A percentile compares a stretch with the other conserved stretches of the same genome.
phyloP scores from a whole-genome alignment of 192 early-diverging fungal species.

The Coemansia sp. region DNA sequence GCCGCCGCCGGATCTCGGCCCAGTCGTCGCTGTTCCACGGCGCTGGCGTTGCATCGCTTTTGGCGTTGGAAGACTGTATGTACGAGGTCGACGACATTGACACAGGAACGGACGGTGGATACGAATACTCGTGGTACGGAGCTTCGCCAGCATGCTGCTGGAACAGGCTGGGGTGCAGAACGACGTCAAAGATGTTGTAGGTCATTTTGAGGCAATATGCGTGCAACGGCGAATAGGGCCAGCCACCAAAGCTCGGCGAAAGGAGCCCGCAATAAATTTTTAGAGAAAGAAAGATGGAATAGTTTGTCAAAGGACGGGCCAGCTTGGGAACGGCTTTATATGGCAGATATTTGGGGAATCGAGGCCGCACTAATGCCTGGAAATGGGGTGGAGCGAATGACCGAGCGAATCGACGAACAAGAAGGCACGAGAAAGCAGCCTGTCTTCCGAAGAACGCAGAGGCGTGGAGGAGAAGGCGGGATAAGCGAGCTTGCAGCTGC shows the following conservation, averaged over 20 bases:
- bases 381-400: background rate
- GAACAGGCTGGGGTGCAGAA: slow-evolving; percentile 49
- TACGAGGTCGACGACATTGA: slow-evolving; percentile 7
- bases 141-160: slow-evolving; percentile 20
- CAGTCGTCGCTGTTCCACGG: slow-evolving; percentile 44
- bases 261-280: background rate
- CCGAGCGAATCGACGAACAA: slow-evolving; percentile 5
- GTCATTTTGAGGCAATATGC: slow-evolving; percentile 12
- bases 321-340: background rate
- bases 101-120: slow-evolving; percentile 8
- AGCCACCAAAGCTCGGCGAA: slow-evolving; percentile 2
- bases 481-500: slow-evolving; percentile 3
- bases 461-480: background rate
- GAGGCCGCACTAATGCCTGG: background rate
- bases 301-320: background rate
- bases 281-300: background rate
- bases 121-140: slow-evolving; percentile 7
- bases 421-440: slow-evolving; percentile 3
- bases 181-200: slow-evolving; percentile 52
- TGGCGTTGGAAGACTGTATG: background rate
- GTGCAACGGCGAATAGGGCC: background rate
- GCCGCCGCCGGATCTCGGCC: slow-evolving; percentile 41
- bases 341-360: background rate
- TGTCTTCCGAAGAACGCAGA: background rate
- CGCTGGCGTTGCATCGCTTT: background rate